These are phyloP conservation scores for Vicia faba DNA, from an alignment of 306 rosid genomes.

Conservation along the genomic window DNA sequence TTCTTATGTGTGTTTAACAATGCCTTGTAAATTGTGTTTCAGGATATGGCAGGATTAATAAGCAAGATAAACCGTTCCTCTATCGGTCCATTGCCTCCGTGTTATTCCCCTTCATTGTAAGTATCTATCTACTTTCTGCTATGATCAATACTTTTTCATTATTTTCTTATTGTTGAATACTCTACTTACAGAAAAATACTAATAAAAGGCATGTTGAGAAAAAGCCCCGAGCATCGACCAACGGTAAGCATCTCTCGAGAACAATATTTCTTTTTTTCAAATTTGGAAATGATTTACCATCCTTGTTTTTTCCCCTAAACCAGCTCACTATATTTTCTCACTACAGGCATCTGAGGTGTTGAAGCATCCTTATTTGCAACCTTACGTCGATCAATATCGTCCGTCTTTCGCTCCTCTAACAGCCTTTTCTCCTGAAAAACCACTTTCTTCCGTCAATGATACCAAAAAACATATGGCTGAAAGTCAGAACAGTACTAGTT, in stretches of 20 bases:
- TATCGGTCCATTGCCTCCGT: constrained; percentile 91
- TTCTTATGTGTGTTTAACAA: constrained; percentile 28
- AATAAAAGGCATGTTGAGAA: constrained; percentile 96
- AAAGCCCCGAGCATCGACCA: constrained; percentile 95
- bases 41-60: constrained; percentile 99
- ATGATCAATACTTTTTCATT: constrained; percentile 31
- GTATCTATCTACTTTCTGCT: constrained; percentile 39
- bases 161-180: constrained; percentile 6
- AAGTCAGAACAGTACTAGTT: constrained; percentile 85
- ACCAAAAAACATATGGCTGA: constrained; percentile 76
- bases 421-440: constrained; percentile 63
- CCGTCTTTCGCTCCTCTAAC: constrained; percentile 66
- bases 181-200: constrained; percentile 78
- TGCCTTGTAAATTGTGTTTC: constrained; percentile 42
- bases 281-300: constrained; percentile 21
- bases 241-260: constrained; percentile 60
- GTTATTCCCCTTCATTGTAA: constrained; percentile 94
- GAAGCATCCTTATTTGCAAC: constrained; percentile 95
- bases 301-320: constrained; percentile 30
- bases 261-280: constrained; percentile 10
- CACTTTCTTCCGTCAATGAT: constrained; percentile 45
- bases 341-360: constrained; percentile 90
- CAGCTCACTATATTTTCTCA: constrained; percentile 34
- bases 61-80: constrained; percentile 98
- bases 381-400: constrained; percentile 78